A percentile compares a stretch with the other conserved stretches of the same genome.
Conservation (phyloP, 345 rosid genomes). For the Xanthoceras sorbifolium region DNA sequence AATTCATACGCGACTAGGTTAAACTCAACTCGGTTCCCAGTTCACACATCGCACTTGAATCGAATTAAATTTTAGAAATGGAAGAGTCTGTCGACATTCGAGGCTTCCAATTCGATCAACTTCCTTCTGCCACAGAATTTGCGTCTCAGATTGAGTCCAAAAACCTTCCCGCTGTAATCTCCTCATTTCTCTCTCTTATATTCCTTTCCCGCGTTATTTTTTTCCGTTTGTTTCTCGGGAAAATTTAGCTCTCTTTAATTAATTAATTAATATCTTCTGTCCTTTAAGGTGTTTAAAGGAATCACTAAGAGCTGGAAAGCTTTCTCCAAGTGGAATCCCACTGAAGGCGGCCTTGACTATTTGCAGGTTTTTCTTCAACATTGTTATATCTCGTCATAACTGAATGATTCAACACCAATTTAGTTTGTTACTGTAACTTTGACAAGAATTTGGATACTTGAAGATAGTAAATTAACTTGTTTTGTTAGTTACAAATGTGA, state of each 20-base stretch:
- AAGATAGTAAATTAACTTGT: background rate
- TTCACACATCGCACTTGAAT: background rate
- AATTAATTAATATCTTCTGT: background rate
- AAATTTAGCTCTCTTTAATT: background rate
- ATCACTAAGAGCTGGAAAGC: conserved; percentile 67
- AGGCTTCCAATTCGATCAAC: conserved; percentile 54
- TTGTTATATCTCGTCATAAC: background rate
- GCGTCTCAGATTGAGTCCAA: conserved; percentile 59
- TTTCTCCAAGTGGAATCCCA: conserved; percentile 66
- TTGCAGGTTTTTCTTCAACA: conserved; percentile 53
- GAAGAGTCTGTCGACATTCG: conserved; percentile 37
- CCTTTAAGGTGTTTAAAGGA: conserved; percentile 57
- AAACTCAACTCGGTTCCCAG: background rate
- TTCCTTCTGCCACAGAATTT: conserved; percentile 54
- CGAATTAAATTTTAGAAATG: conserved; percentile 14
- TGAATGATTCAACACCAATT: background rate
- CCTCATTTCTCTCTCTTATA: background rate
- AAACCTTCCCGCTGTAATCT: conserved; percentile 68
- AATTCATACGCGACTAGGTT: background rate
- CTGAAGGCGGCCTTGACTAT: conserved; percentile 69
- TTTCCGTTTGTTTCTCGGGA: background rate
- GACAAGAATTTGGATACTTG: background rate
- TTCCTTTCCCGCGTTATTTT: background rate
- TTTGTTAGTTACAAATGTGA: background rate
- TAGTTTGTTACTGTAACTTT: background rate